Base-by-base conservation (phyloP, 345 rosid genomes). In the Brassica carinata region DNA sequence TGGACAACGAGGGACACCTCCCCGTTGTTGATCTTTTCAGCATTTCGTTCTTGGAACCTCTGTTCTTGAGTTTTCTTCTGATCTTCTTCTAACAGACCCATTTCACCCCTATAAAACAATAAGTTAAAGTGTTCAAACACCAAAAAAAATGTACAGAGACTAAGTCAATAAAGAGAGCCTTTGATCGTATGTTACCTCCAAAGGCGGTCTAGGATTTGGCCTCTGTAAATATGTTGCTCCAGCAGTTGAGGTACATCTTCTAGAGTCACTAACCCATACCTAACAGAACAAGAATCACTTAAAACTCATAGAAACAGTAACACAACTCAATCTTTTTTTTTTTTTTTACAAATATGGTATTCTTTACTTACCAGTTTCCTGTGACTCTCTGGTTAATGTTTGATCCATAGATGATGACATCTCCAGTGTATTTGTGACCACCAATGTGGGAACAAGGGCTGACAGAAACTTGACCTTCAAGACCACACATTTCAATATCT, bases 361-460 rank as follows among this genome's bases (percentile, higher is more conserved):
- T 38, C 4, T 72, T 55, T 55, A 75, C 89, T 81, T 85, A 93
- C 99, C 99, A 92, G 77, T 96, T 94, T 74, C 98, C 99, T 3
- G 91, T 82, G 71, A 93, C 73, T 76, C 81, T 85, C 61, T 90
- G 89, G 66, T 76, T 83, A 53, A 86, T 73, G 79, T 85, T 88
- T 64, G 89, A 74, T 79, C 89, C 91, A 82, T 93, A 90, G 73
- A 96, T 88, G 40, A 96, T 96, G 67, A 96, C 93, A 79, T 96
- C 94, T 75, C 99, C 99, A 0, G 99, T 96, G 79, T 91, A 93
- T 77, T 88, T 91, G 64, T 93, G 97, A 27, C 96, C 99, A 40
- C 99, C 99, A 48, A 96, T 86, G 81, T 96, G 99, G 51, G 98
- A 96, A 84, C 99, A 96, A 38, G 99, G 96, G 83, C 98, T 90